Evolutionary conservation across 805 yeast species (phyloP), one percentile per base, ranked within the genome.

Genomic region (Spencermartinsiella europaea): DNA sequence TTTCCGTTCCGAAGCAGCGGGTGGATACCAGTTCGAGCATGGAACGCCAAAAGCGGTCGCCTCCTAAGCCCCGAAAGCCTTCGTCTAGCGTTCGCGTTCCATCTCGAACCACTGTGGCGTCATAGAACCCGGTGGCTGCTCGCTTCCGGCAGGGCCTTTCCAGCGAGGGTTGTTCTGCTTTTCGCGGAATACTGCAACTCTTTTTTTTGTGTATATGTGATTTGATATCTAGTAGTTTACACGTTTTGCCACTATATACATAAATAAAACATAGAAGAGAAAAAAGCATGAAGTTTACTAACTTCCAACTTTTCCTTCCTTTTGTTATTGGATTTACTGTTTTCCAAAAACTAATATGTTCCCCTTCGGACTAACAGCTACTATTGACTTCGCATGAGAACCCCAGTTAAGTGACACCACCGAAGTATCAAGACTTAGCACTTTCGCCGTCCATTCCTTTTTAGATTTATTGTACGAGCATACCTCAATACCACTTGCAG

Each of bases 391-490:
- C 15, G 55, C 55, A 15, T 54, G 35, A 14, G 36, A 15, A 3
- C 46, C 53, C 59, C 59, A 54, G 8, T 36, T 47, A 4, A 54
- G 39, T 14, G 43, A 50, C 2, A 45, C 43, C 5, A 43, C 44
- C 5, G 47, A 38, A 14, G 40, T 37, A 5, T 40, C 36, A 14
- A 45, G 4, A 4, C 41, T 16, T 22, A 12, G 39, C 12, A 21
- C 36, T 21, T 51, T 49, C 7, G 51, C 16, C 4, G 31, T 16
- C 75, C 75, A 73, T 14, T 41, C 43, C 53, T 72, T 72, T 3
- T 66, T 69, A 54, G 67, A 68, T 52, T 73, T 72, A 44, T 59
- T 54, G 52, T 67, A 73, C 46, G 67, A 59, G 47, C 68, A 72
- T 17, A 69, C 55, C 38, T 50, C 53, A 20, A 71, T 19, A 2